Percentiles rank a stretch among this genome's conserved stretches.
Evolutionary conservation across 2,329 filamentous ascomycete species (phyloP).

Genomic region (Ceratocystis cubensis): DNA sequence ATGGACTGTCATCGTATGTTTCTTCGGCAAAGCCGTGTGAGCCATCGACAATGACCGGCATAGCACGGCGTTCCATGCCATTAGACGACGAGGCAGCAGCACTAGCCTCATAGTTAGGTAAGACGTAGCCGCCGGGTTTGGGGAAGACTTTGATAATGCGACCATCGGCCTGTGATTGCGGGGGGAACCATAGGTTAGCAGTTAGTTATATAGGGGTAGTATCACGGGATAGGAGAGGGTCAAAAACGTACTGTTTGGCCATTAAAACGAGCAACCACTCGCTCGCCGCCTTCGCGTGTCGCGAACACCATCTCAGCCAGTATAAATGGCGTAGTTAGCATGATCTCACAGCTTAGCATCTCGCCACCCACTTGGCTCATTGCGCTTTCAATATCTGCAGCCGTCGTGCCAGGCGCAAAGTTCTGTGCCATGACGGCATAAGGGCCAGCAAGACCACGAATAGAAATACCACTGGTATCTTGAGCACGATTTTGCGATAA

Average conservation of each 20-base stretch:
- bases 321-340: constrained; percentile 57
- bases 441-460: constrained; percentile 60
- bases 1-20: constrained; percentile 29
- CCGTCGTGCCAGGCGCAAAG: constrained; percentile 69
- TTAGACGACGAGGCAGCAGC: constrained; percentile 23
- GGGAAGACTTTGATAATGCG: constrained; percentile 60
- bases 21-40: constrained; percentile 40
- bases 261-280: constrained; percentile 63
- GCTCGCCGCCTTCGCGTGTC: constrained; percentile 58
- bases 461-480: constrained; percentile 49
- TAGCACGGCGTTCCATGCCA: constrained; percentile 26
- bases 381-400: constrained; percentile 70
- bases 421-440: constrained; percentile 66
- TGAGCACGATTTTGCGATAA: not conserved
- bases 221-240: not conserved
- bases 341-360: constrained; percentile 52
- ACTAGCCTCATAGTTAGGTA: constrained; percentile 25
- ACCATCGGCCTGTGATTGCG: constrained; percentile 51
- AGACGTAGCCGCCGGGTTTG: constrained; percentile 40
- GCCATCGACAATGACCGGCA: constrained; percentile 36
- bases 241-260: constrained; percentile 52
- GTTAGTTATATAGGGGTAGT: not conserved
- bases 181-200: constrained; percentile 3
- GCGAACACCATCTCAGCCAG: constrained; percentile 68
- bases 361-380: constrained; percentile 63